A percentile compares a stretch with the other conserved stretches of the same genome.
Conservation (phyloP, 2,329 filamentous ascomycete genomes). For the Phialophora verrucosa region DNA sequence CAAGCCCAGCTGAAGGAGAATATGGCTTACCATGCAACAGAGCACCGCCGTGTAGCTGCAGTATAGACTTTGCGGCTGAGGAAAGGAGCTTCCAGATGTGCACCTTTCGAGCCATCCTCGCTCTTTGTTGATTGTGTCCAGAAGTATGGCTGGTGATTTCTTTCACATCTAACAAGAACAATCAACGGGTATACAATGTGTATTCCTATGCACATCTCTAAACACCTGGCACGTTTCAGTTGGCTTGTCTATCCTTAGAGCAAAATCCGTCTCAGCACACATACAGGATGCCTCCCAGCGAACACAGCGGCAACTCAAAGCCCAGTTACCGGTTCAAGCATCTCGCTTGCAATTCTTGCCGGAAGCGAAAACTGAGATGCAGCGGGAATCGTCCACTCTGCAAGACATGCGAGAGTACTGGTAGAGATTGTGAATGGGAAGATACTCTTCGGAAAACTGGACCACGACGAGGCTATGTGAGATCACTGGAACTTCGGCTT, state of each 20-base stretch:
- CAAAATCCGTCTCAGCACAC: not conserved
- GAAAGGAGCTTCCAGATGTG: not conserved
- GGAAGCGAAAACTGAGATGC: constrained; percentile 15
- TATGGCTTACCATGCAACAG: not conserved
- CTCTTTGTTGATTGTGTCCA: not conserved
- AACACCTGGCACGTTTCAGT: not conserved
- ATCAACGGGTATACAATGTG: not conserved
- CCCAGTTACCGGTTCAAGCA: constrained; percentile 10
- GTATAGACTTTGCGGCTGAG: constrained; percentile 3
- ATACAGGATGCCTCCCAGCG: not conserved
- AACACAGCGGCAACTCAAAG: not conserved
- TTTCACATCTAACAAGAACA: not conserved
- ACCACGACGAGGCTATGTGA: constrained; percentile 19
- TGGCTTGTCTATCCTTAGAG: not conserved
- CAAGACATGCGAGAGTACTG: constrained; percentile 7
- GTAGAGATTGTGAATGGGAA: constrained; percentile 18
- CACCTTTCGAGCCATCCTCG: not conserved
- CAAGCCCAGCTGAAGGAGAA: not conserved
- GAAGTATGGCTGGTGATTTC: not conserved
- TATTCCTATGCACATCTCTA: not conserved
- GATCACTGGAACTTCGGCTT: constrained; percentile 16
- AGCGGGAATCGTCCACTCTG: constrained; percentile 12
- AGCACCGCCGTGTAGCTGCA: not conserved
- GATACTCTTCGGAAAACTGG: constrained; percentile 15
- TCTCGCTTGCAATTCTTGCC: constrained; percentile 15